Conservation (phyloP, 352 stramenopile genomes). For the Phytopythium montanum region DNA sequence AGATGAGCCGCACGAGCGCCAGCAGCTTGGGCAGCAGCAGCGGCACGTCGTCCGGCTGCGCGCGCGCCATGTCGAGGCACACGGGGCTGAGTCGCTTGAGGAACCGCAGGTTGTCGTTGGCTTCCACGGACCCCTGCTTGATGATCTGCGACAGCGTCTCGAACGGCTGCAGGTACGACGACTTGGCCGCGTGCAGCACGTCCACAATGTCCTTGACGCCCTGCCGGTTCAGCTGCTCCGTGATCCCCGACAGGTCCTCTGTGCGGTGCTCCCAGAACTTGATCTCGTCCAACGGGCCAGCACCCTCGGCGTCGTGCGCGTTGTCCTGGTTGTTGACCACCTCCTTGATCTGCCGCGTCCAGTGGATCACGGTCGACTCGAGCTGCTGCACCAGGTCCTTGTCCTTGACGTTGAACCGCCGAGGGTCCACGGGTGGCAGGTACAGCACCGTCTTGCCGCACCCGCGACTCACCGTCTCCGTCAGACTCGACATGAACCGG, state of each 20-base stretch:
- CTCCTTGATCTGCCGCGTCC: slow-evolving; percentile 97
- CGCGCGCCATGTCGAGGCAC: slow-evolving; percentile 85
- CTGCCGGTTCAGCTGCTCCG: slow-evolving; percentile 88
- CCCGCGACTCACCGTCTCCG: slow-evolving; percentile 87
- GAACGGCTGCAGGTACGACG: slow-evolving; percentile 92
- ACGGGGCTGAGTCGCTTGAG: slow-evolving; percentile 90
- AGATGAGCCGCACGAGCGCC: slow-evolving; percentile 93
- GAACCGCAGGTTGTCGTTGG: slow-evolving; percentile 94
- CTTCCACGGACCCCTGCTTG: slow-evolving; percentile 88
- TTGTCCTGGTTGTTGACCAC: slow-evolving; percentile 96
- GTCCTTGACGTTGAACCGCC: slow-evolving; percentile 87
- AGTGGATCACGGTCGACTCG: slow-evolving; percentile 96
- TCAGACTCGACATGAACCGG: slow-evolving; percentile 94
- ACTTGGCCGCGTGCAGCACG: slow-evolving; percentile 86
- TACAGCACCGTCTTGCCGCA: slow-evolving; percentile 95
- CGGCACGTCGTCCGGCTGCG: slow-evolving; percentile 88
- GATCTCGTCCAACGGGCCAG: slow-evolving; percentile 93
- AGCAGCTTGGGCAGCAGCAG: slow-evolving; percentile 90
- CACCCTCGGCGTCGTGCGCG: slow-evolving; percentile 85
- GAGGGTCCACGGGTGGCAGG: slow-evolving; percentile 76
- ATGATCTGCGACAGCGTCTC: slow-evolving; percentile 92
- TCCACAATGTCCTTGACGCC: slow-evolving; percentile 91
- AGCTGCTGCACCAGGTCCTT: slow-evolving; percentile 96
- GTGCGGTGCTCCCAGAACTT: slow-evolving; percentile 94
- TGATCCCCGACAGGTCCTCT: slow-evolving; percentile 92